Percentiles rank a stretch among this genome's conserved stretches.
Conservation (phyloP, 2,329 filamentous ascomycete species). For the Aspergillus sp. region DNA sequence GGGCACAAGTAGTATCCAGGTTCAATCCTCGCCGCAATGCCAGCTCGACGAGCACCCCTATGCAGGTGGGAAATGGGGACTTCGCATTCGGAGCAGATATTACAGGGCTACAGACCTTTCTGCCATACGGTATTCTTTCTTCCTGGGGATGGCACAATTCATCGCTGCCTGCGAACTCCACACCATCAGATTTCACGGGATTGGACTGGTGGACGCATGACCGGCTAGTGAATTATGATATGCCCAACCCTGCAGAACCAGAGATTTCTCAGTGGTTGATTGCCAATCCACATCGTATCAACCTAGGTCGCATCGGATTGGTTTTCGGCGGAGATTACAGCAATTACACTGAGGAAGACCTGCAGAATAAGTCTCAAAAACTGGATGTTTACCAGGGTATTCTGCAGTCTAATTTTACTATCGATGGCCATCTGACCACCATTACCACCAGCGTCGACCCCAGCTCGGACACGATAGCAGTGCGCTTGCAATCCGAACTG, state of each 20-base stretch:
- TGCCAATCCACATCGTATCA: constrained; percentile 55
- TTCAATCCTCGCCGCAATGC: constrained; percentile 54
- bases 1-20: constrained; percentile 16
- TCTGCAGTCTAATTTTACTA: constrained; percentile 5
- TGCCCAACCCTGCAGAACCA: constrained; percentile 43
- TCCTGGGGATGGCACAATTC: constrained; percentile 52
- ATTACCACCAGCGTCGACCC: background rate
- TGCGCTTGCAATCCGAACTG: constrained; percentile 43
- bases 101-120: constrained; percentile 50
- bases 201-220: constrained; percentile 50
- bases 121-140: constrained; percentile 46
- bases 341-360: constrained; percentile 42
- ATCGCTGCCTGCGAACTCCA: constrained; percentile 45
- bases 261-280: constrained; percentile 57
- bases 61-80: constrained; percentile 53
- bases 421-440: background rate
- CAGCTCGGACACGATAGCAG: constrained; percentile 19
- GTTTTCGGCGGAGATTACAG: constrained; percentile 42
- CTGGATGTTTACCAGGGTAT: constrained; percentile 12
- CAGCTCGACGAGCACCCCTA: constrained; percentile 53
- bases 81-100: constrained; percentile 52
- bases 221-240: constrained; percentile 46
- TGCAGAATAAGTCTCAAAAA: background rate
- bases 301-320: constrained; percentile 53
- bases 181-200: constrained; percentile 42